A percentile compares a stretch with the other conserved stretches of the same genome.
Conservation (phyloP, 73 alveolate genomes). For the Paramecium biaurelia region DNA sequence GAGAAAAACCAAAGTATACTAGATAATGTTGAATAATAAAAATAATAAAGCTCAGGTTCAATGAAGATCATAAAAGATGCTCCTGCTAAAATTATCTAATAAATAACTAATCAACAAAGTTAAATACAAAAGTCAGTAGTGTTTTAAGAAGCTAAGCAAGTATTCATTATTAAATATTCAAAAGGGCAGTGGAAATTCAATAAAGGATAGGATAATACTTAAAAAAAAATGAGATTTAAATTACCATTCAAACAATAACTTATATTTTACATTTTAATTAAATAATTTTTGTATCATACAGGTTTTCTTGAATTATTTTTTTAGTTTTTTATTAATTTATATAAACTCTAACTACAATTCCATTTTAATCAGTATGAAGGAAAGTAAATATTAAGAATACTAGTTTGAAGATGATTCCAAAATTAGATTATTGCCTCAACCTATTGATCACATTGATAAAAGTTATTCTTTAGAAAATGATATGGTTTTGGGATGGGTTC, state of each 20-base stretch:
- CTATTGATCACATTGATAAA: conserved; percentile 35
- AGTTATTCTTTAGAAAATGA: conserved; percentile 78
- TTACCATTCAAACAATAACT: not conserved
- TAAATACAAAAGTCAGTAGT: not conserved
- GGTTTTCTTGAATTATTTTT: not conserved
- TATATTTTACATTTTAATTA: not conserved
- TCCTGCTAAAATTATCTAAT: not conserved
- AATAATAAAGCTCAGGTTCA: not conserved
- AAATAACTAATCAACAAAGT: not conserved
- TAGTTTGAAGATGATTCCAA: not conserved
- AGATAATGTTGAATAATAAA: not conserved
- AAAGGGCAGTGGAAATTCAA: not conserved
- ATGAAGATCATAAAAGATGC: not conserved
- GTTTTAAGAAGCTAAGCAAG: not conserved
- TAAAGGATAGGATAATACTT: not conserved
- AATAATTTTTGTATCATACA: not conserved
- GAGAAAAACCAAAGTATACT: not conserved
- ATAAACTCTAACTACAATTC: not conserved
- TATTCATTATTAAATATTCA: not conserved
- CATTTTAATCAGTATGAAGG: not conserved
- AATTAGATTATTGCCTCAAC: not conserved
- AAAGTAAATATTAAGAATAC: not conserved
- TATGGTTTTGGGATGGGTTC: conserved; percentile 77
- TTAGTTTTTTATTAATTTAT: not conserved
- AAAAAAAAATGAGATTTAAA: not conserved